Evolutionary conservation across 306 rosid species (phyloP).

Genomic region (Sophora flavescens): DNA sequence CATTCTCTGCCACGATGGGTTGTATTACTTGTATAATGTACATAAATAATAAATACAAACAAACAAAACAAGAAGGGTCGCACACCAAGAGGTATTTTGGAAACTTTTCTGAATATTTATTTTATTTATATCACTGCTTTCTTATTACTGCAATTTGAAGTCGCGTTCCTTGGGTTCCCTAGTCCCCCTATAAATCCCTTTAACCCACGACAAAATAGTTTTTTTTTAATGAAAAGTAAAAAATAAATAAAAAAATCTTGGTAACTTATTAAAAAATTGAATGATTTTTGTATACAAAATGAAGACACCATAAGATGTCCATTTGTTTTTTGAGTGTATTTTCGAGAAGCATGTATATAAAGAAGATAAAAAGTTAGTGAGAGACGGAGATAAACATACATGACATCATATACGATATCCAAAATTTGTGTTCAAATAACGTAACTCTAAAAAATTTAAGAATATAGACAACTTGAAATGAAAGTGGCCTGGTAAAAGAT

Average conservation of each 20-base stretch:
- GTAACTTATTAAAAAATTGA: background rate
- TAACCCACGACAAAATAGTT: background rate
- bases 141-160: background rate
- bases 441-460: background rate
- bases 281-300: too few species aligned
- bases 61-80: background rate
- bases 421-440: too few species aligned
- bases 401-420: too few species aligned
- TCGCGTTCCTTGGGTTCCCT: background rate
- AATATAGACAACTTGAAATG: background rate
- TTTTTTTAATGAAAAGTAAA: background rate
- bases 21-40: background rate
- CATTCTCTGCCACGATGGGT: slow-evolving; percentile 14
- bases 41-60: background rate
- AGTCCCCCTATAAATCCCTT: background rate
- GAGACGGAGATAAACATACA: too few species aligned
- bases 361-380: too few species aligned
- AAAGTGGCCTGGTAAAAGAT: background rate
- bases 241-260: background rate
- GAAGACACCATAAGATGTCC: too few species aligned
- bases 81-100: background rate
- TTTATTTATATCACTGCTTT: background rate
- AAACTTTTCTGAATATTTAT: background rate
- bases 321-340: too few species aligned
- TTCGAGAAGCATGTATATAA: too few species aligned